A percentile compares a stretch with the other conserved stretches of the same genome.
These are phyloP conservation scores for Lasiodiplodia sp. DNA, from an alignment of 2,329 filamentous ascomycete genomes.

Conservation along the genomic window DNA sequence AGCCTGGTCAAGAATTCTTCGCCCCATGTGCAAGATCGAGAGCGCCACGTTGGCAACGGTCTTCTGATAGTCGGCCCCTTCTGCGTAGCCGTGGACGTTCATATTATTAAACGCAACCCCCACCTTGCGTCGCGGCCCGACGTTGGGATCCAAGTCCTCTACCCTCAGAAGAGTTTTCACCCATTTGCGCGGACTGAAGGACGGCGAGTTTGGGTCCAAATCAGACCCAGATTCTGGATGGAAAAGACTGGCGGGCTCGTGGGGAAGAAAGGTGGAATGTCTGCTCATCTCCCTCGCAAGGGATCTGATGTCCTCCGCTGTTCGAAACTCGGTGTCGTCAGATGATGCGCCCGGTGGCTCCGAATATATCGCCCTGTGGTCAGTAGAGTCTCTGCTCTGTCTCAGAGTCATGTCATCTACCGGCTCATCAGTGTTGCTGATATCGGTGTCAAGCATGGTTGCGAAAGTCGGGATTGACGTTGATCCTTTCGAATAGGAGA, in stretches of 20 bases:
- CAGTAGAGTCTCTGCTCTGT: background rate
- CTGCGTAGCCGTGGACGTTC: constrained; percentile 58
- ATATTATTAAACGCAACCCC: constrained; percentile 53
- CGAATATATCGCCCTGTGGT: background rate
- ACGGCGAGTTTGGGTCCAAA: background rate
- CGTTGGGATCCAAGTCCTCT: no score
- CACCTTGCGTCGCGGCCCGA: no score
- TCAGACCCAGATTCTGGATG: background rate
- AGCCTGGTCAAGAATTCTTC: constrained; percentile 36
- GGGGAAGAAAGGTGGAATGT: background rate
- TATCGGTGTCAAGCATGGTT: no score
- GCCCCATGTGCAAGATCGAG: constrained; percentile 47
- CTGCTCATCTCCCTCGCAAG: background rate
- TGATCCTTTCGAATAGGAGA: no score
- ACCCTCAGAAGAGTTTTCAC: background rate
- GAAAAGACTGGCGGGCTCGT: background rate
- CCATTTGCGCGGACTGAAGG: background rate
- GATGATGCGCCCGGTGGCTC: background rate
- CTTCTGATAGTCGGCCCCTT: constrained; percentile 59
- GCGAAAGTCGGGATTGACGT: no score
- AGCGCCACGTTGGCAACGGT: constrained; percentile 56
- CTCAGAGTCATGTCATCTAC: no score
- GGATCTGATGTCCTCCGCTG: background rate
- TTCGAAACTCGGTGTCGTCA: background rate
- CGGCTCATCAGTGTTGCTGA: no score